Evolutionary conservation across 2,329 filamentous ascomycete species (phyloP), one percentile per base, ranked within the genome.

Genomic region (Lizonia empirigonia): DNA sequence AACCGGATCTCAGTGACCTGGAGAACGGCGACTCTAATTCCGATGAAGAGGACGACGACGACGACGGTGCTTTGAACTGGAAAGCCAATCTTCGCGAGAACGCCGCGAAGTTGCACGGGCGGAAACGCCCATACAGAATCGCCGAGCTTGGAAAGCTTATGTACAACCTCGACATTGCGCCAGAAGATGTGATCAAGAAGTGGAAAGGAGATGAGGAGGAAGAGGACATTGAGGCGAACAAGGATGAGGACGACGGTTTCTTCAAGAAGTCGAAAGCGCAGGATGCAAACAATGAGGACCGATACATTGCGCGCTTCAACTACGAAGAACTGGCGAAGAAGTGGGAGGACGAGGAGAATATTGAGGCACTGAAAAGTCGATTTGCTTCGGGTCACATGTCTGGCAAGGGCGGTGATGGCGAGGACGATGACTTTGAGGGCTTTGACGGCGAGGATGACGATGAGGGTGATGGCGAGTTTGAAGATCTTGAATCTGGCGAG

Each of bases 111-210:
- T 77, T 92, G 26, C 89, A 94, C 67, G 82, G 83, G 22, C 85
- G 82, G 61, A 85, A 84, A 56, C 84, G 85, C 33, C 83, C 87
- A 13, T 96, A 89, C 65, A 85, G 91, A 46, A 87, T 91, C 7
- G 82, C 84, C 12, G 92, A 97, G 65, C 82, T 99, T 23, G 90
- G 91, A 0, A 86, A 89, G 59, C 82, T 95, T 72, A 88, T 99
- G 77, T 99, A 99, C 73, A 89, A 97, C 63, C 83, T 89, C 30
- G 85, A 86, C 9, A 75, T 99, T 22, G 85, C 87, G 1, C 85
- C 92, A 1, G 79, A 80, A 3, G 86, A 96, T 50, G 90, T 92
- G 1, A 77, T 96, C 30, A 82, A 83, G 60, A 85, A 83, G 69
- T 99, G 94, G 94, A 83, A 83, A 51, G 91, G 91, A 2, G 83